Base-by-base conservation (phyloP, 768 basidiomycete genomes). In the Leccinum subgranulosum region DNA sequence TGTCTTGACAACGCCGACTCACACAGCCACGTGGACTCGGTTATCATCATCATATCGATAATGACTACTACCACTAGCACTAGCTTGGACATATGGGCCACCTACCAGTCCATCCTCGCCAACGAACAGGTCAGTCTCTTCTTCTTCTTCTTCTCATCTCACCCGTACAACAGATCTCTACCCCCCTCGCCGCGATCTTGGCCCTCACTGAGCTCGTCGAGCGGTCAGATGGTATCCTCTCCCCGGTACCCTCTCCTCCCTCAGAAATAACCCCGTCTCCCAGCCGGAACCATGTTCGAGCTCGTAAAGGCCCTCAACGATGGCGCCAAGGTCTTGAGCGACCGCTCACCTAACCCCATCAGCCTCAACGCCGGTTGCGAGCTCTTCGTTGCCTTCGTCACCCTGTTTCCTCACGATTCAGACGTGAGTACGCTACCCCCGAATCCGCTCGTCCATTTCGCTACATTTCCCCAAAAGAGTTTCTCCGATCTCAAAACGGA, bases 261-360 rank as follows among this genome's bases (percentile, higher is more conserved):
- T 12, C 52, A 39, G 28, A 27, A 60, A 54, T 66, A 23, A 56
- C 54, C 31, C 51, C 11, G 12, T 33, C 56, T 19, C 49, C 29
- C 67, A 92, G 92, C 91, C 50, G 90, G 86, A 2, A 97, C 94
- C 21, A 94, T 94, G 87, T 92, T 88, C 64, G 96, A 99, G 72
- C 85, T 98, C 28, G 87, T 91, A 23, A 82, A 88, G 60, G 93
- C 86, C 25, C 82, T 97, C 57, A 85, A 92, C 57, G 82, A 88
- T 46, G 90, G 86, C 46, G 87, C 90, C 1, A 77, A 84, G 36
- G 75, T 77, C 6, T 76, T 96, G 53, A 85, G 82, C 61, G 70
- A 75, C 25, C 78, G 78, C n/a, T 81, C 84, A 1, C 77, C 85
- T 27, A 94, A 93, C 70, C 83, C 90, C 23, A 90, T 94, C 74